Evolutionary conservation across 2,329 filamentous ascomycete genomes (phyloP).

Genomic region (Verticillium nubilum): DNA sequence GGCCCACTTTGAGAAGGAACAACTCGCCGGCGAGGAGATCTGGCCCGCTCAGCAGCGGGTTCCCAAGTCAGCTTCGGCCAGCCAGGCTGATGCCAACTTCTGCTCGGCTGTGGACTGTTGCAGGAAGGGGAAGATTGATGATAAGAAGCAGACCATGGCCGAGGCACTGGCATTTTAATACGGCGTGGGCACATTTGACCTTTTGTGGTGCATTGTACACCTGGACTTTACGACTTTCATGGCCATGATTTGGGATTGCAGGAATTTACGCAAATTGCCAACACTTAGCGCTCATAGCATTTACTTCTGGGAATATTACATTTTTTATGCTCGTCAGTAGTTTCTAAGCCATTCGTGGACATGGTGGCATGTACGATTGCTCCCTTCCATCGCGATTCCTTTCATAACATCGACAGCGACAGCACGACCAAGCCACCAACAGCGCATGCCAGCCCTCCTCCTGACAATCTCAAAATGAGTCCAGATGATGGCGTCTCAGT

Average conservation of each 20-base stretch:
- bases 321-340: neutral
- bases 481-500: neutral
- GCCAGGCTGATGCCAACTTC: conserved; percentile 23
- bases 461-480: neutral
- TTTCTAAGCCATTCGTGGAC: too few species aligned
- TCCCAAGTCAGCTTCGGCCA: conserved; percentile 18
- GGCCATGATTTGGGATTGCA: neutral
- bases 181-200: neutral
- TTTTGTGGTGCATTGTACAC: neutral
- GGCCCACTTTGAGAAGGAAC: conserved; percentile 41
- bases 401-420: neutral
- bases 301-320: neutral
- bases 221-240: neutral
- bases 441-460: neutral
- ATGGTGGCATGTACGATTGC: too few species aligned
- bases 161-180: conserved; percentile 17
- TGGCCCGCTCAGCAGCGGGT: conserved; percentile 42
- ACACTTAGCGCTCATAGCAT: neutral
- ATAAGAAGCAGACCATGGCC: conserved; percentile 6
- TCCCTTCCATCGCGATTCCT: neutral
- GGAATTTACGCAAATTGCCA: neutral
- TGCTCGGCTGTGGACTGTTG: conserved; percentile 29
- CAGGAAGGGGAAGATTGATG: conserved; percentile 14
- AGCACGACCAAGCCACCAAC: neutral
- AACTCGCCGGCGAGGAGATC: conserved; percentile 37